These are phyloP conservation scores for Colletotrichum tropicale DNA, from an alignment of 2,329 filamentous ascomycete species.

Conservation along the genomic window DNA sequence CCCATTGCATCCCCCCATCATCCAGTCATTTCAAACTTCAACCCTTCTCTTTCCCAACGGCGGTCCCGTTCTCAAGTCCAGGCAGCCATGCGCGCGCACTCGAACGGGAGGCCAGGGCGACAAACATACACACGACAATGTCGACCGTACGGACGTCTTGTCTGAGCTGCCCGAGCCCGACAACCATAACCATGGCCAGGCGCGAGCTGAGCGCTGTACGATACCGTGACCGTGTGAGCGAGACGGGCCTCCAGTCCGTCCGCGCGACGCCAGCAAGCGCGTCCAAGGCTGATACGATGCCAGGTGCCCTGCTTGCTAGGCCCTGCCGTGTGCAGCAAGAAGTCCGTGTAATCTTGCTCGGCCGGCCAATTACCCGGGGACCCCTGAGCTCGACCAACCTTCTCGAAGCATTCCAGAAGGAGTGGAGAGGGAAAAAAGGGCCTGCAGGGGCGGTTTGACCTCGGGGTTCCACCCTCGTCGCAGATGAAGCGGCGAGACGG, in stretches of 20 bases:
- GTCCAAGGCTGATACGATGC: constrained; percentile 19
- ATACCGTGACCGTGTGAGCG: background rate
- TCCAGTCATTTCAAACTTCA: background rate
- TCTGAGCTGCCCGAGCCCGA: background rate
- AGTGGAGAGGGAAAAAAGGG: background rate
- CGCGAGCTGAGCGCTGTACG: background rate
- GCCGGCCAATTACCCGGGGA: constrained; percentile 1
- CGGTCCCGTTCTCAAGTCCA: background rate
- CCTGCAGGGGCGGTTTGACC: constrained; percentile 8
- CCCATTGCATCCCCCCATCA: background rate
- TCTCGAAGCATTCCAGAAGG: constrained; percentile 21
- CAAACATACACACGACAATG: background rate
- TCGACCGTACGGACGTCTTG: background rate
- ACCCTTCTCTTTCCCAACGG: background rate
- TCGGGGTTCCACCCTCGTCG: constrained; percentile 12
- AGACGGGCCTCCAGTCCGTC: background rate
- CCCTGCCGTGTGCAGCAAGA: constrained; percentile 7
- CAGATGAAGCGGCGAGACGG: constrained; percentile 18
- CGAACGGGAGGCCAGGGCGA: constrained; percentile 14
- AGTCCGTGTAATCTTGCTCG: constrained; percentile 19
- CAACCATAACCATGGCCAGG: background rate
- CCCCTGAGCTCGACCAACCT: constrained; percentile 5
- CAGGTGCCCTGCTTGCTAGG: background rate
- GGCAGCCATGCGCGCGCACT: background rate
- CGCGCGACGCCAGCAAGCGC: background rate